Evolutionary conservation across 805 yeast genomes (phyloP), one percentile per base, ranked within the genome.

Genomic region (Candida oleophila): DNA sequence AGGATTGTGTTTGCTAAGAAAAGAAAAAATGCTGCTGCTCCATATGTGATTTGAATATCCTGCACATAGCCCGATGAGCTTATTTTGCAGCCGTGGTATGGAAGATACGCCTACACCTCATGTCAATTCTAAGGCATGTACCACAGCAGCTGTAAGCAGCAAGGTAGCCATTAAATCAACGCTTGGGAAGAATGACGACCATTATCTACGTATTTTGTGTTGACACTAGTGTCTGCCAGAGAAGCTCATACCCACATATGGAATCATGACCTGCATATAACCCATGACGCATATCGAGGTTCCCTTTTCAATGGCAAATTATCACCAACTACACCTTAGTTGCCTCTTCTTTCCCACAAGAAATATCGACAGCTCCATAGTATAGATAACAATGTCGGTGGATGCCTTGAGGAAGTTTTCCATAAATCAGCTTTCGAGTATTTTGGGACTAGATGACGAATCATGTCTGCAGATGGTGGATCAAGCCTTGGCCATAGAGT

Each of bases 401-500:
- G 40, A 34, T n/a, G 33, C 15, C n/a, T 55, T 66, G 8, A 51
- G 57, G 36, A 53, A 58, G 42, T 68, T 64, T 49, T 64, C 66
- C 11, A 48, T 53, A 11, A 52, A 49, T 25, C 64, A 68, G 19
- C 53, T 68, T 16, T 59, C 55, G 5, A 48, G 69, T 15, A 61
- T 82, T 1, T 55, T 84, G 15, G 89, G 89, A 0, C 60, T 84
- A 36, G 89, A 84, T 50, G 67, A 70, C 14, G 85, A 80, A 7
- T 68, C 85, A 0, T 64, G 82, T 28, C 54, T 57, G 11, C 84
- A 82, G 54, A 73, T 83, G 68, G 68, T 83, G 4, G 77, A 75
- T 11, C 80, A 82, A 54, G 78, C 83, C 0, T 56, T 75, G 11
- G 59, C 71, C 8, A 62, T 82, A 19, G 70, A 71, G 5, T 59